Evolutionary conservation across 139 green algal genomes (phyloP), one percentile per base, ranked within the genome.

Genomic region (Chlorella sp.): DNA sequence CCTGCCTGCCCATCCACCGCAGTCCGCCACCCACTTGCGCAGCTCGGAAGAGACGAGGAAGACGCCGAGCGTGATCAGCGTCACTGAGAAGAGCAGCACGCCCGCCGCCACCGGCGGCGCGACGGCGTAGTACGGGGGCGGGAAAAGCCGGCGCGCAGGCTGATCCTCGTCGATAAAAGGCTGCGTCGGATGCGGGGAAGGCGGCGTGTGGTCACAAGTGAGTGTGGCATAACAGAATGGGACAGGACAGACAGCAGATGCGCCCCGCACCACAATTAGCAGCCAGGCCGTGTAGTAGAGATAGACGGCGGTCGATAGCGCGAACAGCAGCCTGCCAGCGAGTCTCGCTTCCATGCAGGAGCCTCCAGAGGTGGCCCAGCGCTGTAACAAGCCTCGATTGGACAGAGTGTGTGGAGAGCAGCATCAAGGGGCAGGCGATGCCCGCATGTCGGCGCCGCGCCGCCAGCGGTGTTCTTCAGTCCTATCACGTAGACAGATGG

Each of bases 161-260:
- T 91, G 88, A 27, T 63, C 77, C 5, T 50, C 36, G n/a, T 92
- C 84, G 8, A 92, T 80, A 41, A 93, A 91, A 5, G 88, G 88
- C 87, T 91, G 87, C 80, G 76, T n/a, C n/a, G n/a, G n/a, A n/a
- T n/a, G n/a, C n/a, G n/a, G 12, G 21, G 19, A 36, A 9, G 3
- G 35, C 2, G 23, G 5, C 58, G 40, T 31, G 41, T 8, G 21
- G 56, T 31, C 8, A n/a, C 17, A 48, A 8, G 6, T 7, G 64
- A 5, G 5, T 29, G 8, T 8, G 33, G 56, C 25, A 25, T 40
- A 45, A 29, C 33, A 65, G 2, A 36, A 8, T 4, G 1, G 1
- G 15, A 4, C 27, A 5, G 11, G 6, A 8, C 19, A 11, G 58
- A 35, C 25, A 42, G 1, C 29, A 40, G n/a, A 56, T 36, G 27